Evolutionary conservation across 805 yeast genomes (phyloP).

Genomic region (Saccharomycopsis amapae): DNA sequence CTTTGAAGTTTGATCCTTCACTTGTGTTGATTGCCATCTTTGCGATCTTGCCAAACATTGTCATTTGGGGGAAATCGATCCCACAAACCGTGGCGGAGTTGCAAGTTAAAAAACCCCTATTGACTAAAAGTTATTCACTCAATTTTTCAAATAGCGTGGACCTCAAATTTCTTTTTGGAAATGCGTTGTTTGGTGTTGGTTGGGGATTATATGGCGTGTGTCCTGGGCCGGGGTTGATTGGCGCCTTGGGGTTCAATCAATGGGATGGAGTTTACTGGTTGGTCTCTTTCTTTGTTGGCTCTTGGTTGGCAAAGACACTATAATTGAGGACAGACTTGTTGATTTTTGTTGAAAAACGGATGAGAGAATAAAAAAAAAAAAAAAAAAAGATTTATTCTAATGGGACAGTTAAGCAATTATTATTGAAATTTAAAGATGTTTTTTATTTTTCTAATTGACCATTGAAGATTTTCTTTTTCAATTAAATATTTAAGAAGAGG

Average conservation of each 20-base stretch:
- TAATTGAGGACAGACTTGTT: no score
- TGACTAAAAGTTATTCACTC: constrained; percentile 25
- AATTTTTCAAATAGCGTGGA: constrained; percentile 26
- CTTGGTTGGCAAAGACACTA: not conserved
- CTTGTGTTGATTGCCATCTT: constrained; percentile 36
- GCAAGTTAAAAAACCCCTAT: constrained; percentile 19
- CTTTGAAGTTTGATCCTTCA: constrained; percentile 41
- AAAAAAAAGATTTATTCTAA: no score
- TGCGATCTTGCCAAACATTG: constrained; percentile 39
- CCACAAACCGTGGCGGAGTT: constrained; percentile 22
- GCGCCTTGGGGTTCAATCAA: not conserved
- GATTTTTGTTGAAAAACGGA: no score
- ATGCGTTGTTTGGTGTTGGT: constrained; percentile 41
- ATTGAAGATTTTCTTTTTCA: no score
- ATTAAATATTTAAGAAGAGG: no score
- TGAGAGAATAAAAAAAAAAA: no score
- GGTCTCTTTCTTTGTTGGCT: not conserved
- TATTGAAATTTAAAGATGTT: no score
- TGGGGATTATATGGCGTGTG: constrained; percentile 49
- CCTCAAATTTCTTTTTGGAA: constrained; percentile 34
- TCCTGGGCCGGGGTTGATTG: constrained; percentile 40
- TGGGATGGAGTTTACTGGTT: not conserved
- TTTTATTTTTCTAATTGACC: no score
- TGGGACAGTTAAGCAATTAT: no score
- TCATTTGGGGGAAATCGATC: constrained; percentile 29